Evolutionary conservation across 2,329 filamentous ascomycete species (phyloP).

Genomic region (Sporothrix humicola): DNA sequence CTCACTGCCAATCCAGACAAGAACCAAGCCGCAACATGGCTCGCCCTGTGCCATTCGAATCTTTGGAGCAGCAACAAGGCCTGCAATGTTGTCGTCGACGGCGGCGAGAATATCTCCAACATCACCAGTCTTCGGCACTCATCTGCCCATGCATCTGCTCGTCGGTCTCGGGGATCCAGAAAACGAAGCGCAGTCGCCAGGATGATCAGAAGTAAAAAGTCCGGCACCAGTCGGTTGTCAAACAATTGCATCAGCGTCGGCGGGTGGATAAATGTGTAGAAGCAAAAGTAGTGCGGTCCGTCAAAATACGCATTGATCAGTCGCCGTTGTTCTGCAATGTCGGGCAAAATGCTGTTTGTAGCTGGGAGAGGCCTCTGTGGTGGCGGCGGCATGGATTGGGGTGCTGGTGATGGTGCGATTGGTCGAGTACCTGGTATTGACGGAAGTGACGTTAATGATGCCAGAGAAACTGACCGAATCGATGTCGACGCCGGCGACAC

Average conservation of each 20-base stretch:
- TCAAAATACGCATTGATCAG: constrained; percentile 28
- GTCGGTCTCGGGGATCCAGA: constrained; percentile 24
- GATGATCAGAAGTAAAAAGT: constrained; percentile 26
- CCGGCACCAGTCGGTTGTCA: constrained; percentile 22
- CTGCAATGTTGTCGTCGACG: constrained; percentile 28
- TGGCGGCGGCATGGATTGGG: neutral
- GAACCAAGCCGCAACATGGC: constrained; percentile 27
- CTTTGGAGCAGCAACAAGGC: constrained; percentile 27
- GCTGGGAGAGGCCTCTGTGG: neutral
- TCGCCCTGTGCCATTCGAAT: constrained; percentile 31
- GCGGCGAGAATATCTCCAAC: constrained; percentile 29
- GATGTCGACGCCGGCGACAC: neutral
- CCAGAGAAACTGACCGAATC: neutral
- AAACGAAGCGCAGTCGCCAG: constrained; percentile 19
- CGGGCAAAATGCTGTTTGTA: neutral
- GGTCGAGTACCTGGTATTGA: neutral
- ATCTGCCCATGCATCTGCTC: constrained; percentile 26
- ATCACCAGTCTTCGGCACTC: constrained; percentile 28
- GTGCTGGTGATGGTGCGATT: constrained; percentile 1
- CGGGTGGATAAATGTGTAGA: constrained; percentile 30
- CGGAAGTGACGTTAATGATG: neutral
- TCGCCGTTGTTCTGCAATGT: constrained; percentile 16
- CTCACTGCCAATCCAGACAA: constrained; percentile 26
- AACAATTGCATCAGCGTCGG: constrained; percentile 31
- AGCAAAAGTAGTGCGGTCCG: constrained; percentile 31